Percentiles rank a stretch among this genome's conserved stretches.
These are phyloP conservation scores for Ceratobasidium sp. DNA, from an alignment of 1,284 basidiomycete species.

Conservation along the genomic window DNA sequence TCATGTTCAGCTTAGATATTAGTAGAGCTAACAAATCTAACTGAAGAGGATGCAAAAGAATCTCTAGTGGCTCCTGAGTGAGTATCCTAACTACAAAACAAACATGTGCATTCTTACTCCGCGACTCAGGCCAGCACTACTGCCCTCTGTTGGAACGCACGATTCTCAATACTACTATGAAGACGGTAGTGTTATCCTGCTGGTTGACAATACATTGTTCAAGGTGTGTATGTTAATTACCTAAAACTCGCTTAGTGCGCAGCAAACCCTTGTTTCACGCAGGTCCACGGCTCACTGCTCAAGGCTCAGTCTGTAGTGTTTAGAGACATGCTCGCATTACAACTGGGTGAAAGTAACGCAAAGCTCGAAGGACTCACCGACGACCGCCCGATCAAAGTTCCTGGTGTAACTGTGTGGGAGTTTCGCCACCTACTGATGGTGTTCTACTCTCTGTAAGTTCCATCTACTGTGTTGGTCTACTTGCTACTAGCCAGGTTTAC, in stretches of 20 bases:
- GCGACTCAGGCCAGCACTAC: background rate
- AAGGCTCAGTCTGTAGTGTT: background rate
- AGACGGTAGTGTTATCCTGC: constrained; percentile 22
- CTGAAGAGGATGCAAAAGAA: too few relatives aligned
- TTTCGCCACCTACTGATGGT: background rate
- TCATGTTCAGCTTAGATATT: too few relatives aligned
- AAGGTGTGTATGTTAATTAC: background rate
- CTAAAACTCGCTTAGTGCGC: too few relatives aligned
- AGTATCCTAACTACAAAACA: too few relatives aligned
- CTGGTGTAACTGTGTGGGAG: background rate
- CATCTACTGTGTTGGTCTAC: background rate
- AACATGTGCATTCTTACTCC: too few relatives aligned
- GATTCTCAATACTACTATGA: constrained; percentile 22
- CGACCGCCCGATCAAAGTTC: background rate
- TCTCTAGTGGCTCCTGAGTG: too few relatives aligned
- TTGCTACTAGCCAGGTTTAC: background rate
- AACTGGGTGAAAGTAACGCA: too few relatives aligned
- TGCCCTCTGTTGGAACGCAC: background rate
- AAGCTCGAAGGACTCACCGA: background rate
- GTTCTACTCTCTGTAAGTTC: constrained; percentile 16
- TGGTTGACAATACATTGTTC: constrained; percentile 11
- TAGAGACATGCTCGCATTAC: background rate
- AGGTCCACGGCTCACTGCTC: background rate
- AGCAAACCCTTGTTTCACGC: too few relatives aligned
- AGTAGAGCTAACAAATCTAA: too few relatives aligned